phyloP scores from a whole-genome alignment of 108 stramenopile genomes.

The Conticribra weissflogii region DNA sequence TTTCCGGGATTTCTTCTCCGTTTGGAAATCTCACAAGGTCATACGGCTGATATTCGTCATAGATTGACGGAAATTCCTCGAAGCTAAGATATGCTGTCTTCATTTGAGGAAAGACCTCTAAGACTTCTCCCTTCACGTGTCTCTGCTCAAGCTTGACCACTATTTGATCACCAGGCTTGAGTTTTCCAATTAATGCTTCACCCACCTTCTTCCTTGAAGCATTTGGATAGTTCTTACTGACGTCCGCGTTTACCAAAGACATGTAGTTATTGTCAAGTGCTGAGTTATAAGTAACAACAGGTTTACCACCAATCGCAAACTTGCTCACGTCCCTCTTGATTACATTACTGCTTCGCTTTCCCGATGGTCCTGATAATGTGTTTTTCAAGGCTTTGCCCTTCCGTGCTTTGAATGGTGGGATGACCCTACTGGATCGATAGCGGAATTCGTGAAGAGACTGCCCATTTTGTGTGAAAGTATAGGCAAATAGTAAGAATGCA shows the following conservation, averaged over 20 bases:
- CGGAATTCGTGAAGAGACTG: conserved; percentile 73
- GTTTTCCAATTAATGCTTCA: conserved; percentile 28
- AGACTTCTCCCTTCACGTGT: conserved; percentile 47
- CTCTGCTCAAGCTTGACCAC: conserved; percentile 49
- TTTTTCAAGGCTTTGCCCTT: conserved; percentile 46
- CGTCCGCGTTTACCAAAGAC: conserved; percentile 32
- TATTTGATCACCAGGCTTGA: conserved; percentile 46
- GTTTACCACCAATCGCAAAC: conserved; percentile 33
- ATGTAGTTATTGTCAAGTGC: conserved; percentile 47
- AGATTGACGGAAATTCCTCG: conserved; percentile 62
- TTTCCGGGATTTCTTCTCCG: conserved; percentile 40
- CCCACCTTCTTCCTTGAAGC: conserved; percentile 32
- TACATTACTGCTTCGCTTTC: conserved; percentile 30
- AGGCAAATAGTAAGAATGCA: too few relatives aligned
- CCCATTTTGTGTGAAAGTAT: too few relatives aligned
- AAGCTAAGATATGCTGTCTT: conserved; percentile 52
- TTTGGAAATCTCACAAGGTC: conserved; percentile 43
- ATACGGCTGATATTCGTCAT: conserved; percentile 62
- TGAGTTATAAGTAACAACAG: conserved; percentile 44
- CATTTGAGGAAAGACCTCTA: conserved; percentile 46
- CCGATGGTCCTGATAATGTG: conserved; percentile 16
- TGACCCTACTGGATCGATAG: conserved; percentile 41
- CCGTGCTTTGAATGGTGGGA: conserved; percentile 52
- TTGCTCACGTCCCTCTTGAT: conserved; percentile 42
- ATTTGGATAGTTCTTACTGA: conserved; percentile 44